Evolutionary conservation across 306 rosid genomes (phyloP).

Genomic region (Pterocarpus macrocarpus): DNA sequence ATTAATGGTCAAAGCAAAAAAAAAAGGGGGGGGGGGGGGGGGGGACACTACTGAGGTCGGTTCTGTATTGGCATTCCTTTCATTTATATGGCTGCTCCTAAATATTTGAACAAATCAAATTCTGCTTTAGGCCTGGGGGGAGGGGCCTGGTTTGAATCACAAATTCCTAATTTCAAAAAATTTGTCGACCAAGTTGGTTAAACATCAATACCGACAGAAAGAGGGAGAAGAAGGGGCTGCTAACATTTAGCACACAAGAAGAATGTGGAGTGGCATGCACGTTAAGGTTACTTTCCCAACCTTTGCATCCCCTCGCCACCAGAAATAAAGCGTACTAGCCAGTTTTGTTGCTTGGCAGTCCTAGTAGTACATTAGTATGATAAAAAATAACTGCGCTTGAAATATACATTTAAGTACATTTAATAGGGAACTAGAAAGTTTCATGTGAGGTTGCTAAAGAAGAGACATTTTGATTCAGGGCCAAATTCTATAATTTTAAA

Average conservation of each 20-base stretch:
- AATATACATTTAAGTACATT: neutral
- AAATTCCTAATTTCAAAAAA: conserved; percentile 16
- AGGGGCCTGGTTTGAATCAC: conserved; percentile 14
- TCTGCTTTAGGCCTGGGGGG: neutral
- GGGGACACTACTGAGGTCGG: conserved; percentile 42
- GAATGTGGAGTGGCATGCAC: conserved; percentile 49
- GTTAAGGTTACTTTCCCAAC: conserved; percentile 41
- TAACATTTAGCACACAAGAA: conserved; percentile 41
- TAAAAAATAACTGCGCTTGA: neutral
- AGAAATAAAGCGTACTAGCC: neutral
- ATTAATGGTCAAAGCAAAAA: neutral
- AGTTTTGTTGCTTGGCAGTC: conserved; percentile 28
- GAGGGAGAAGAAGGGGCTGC: conserved; percentile 37
- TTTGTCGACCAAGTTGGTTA: conserved; percentile 50
- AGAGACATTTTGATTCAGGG: neutral
- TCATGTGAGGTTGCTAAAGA: neutral
- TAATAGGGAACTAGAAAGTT: neutral
- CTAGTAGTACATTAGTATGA: neutral
- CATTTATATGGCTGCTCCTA: neutral
- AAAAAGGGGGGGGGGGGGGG: neutral
- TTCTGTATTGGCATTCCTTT: conserved; percentile 8
- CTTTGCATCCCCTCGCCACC: conserved; percentile 8
- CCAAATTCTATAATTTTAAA: neutral
- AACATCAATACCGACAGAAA: neutral
- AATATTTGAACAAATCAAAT: conserved; percentile 28